Percentiles rank a stretch among this genome's conserved stretches.
These are phyloP conservation scores for Prunus fruticosa DNA, from an alignment of 306 rosid genomes.

Conservation along the genomic window DNA sequence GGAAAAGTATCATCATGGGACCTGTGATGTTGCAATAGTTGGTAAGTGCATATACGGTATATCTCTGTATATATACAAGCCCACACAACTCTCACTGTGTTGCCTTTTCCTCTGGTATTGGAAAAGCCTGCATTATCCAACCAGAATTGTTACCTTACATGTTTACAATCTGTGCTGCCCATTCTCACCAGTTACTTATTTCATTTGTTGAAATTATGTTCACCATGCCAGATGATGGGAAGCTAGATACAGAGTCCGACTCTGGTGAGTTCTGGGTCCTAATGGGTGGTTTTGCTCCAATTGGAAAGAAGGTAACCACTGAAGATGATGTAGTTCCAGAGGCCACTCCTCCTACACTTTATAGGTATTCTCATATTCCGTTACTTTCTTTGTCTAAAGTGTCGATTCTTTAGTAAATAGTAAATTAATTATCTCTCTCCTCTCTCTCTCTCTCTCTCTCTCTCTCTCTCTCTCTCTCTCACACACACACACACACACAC, in stretches of 20 bases:
- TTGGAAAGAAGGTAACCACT: slow-evolving; percentile 75
- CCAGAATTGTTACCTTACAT: slow-evolving; percentile 14
- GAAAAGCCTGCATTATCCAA: slow-evolving; percentile 2
- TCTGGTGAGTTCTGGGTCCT: slow-evolving; percentile 99
- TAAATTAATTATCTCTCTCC: not conserved
- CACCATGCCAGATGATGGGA: slow-evolving; percentile 81
- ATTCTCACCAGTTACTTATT: not conserved
- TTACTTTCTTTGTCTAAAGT: not conserved
- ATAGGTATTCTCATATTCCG: slow-evolving; percentile 44
- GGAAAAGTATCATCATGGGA: slow-evolving; percentile 90
- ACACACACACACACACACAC: not conserved
- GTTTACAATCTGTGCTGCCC: slow-evolving; percentile 19
- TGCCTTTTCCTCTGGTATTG: not conserved
- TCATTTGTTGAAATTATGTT: slow-evolving; percentile 14
- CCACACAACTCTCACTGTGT: not conserved
- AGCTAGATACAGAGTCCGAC: slow-evolving; percentile 97
- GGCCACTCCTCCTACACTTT: slow-evolving; percentile 78
- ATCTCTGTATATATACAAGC: not conserved
- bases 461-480: not conserved
- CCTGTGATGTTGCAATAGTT: slow-evolving; percentile 89
- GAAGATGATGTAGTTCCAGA: slow-evolving; percentile 93
- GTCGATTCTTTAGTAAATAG: not conserved
- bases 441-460: not conserved
- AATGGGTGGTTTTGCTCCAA: slow-evolving; percentile 99
- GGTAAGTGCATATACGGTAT: slow-evolving; percentile 52